Percentiles rank a stretch among this genome's conserved stretches.
phyloP scores from a whole-genome alignment of 2,329 filamentous ascomycete species.

The Orbilia brochopaga region DNA sequence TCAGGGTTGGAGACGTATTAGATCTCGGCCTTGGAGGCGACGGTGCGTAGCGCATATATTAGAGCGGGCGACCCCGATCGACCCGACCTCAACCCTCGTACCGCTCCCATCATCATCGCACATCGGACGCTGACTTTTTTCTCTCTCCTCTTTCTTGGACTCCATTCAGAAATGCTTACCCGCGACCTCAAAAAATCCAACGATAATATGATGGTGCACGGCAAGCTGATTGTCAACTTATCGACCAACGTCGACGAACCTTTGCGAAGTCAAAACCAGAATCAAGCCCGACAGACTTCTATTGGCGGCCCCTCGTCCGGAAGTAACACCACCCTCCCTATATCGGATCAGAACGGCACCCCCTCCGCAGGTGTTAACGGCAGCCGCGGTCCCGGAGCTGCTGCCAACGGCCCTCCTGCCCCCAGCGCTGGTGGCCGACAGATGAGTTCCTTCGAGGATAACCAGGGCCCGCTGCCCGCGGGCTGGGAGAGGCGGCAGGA shows the following conservation, averaged over 20 bases:
- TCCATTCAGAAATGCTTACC: slow-evolving; percentile 83
- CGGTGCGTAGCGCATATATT: slow-evolving; percentile 66
- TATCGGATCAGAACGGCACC: slow-evolving; percentile 57
- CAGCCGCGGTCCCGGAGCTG: slow-evolving; percentile 56
- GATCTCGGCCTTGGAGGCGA: slow-evolving; percentile 88
- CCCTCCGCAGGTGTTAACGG: slow-evolving; percentile 59
- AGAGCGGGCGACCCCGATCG: background rate
- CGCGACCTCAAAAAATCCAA: slow-evolving; percentile 96
- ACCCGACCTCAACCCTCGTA: background rate
- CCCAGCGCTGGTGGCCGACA: slow-evolving; percentile 62
- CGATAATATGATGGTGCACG: slow-evolving; percentile 96
- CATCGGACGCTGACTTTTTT: slow-evolving; percentile 35
- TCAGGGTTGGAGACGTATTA: slow-evolving; percentile 91
- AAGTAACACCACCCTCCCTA: slow-evolving; percentile 53
- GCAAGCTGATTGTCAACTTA: slow-evolving; percentile 94
- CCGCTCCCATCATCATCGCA: slow-evolving; percentile 13
- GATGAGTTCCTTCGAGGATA: slow-evolving; percentile 93
- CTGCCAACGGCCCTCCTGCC: slow-evolving; percentile 58
- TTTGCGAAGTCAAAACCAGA: slow-evolving; percentile 60
- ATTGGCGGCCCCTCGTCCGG: slow-evolving; percentile 54
- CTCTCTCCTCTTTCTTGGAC: slow-evolving; percentile 35
- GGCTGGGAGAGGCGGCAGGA: slow-evolving; percentile 98
- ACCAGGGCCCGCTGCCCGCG: slow-evolving; percentile 86
- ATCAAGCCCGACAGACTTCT: slow-evolving; percentile 27
- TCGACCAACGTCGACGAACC: slow-evolving; percentile 85